These are phyloP conservation scores for Acanthamoeba quina DNA, from an alignment of 208 protist species.

Conservation along the genomic window DNA sequence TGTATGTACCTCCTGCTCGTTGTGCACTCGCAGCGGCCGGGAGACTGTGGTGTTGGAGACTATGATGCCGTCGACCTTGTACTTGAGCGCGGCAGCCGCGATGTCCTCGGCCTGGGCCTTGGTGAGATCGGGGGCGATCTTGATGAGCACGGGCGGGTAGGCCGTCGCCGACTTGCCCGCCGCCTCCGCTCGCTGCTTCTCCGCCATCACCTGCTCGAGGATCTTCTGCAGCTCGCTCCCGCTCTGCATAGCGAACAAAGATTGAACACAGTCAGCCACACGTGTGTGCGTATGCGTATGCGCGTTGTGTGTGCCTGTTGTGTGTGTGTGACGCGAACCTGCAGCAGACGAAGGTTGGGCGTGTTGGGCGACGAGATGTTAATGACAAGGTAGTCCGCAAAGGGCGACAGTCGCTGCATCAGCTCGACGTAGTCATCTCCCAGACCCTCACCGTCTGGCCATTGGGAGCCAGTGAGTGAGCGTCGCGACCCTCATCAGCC, in stretches of 20 bases:
- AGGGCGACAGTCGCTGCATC: constrained; percentile 72
- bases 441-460: constrained; percentile 1
- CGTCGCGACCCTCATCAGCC: no score
- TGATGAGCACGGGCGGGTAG: constrained; percentile 78
- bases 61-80: constrained; percentile 86
- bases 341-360: constrained; percentile 85
- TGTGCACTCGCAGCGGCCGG: constrained; percentile 66
- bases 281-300: not conserved
- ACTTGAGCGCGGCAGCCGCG: constrained; percentile 75
- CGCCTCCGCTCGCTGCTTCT: not conserved
- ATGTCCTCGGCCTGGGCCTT: constrained; percentile 81
- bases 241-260: not conserved
- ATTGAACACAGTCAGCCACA: not conserved
- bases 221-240: constrained; percentile 28
- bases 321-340: constrained; percentile 26
- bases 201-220: constrained; percentile 2
- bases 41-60: constrained; percentile 87
- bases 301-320: no score
- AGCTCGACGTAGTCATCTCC: constrained; percentile 84
- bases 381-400: constrained; percentile 88
- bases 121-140: constrained; percentile 84
- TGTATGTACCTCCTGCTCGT: not conserved
- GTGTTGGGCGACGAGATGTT: constrained; percentile 90
- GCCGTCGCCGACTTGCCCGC: not conserved
- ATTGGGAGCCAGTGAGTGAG: not conserved